phyloP scores from a whole-genome alignment of 306 rosid species.

The Luffa acutangula region DNA sequence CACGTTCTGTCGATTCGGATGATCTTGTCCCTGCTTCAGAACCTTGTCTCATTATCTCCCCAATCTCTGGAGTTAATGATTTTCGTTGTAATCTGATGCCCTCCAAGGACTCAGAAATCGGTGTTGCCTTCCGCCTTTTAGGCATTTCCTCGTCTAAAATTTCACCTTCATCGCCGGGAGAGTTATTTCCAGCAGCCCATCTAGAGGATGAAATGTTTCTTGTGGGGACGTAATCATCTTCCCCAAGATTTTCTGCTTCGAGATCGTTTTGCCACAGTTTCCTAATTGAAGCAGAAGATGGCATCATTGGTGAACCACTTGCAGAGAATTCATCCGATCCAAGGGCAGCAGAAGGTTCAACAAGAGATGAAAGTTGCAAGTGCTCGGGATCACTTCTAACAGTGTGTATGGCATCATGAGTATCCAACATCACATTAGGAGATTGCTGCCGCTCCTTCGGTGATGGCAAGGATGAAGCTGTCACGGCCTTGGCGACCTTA shows the following conservation, averaged over 20 bases:
- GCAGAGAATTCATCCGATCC: conserved; percentile 12
- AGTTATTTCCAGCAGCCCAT: conserved; percentile 85
- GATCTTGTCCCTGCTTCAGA: conserved; percentile 50
- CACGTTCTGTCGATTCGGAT: conserved; percentile 60
- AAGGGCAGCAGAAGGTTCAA: conserved; percentile 18
- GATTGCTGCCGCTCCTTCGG: conserved; percentile 39
- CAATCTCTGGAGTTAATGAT: conserved; percentile 49
- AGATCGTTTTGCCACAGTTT: conserved; percentile 25
- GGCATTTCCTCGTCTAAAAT: conserved; percentile 49
- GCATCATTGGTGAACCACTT: conserved; percentile 20
- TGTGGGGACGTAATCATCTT: conserved; percentile 65
- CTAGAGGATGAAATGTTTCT: conserved; percentile 82
- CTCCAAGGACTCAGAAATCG: conserved; percentile 30
- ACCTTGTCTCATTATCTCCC: conserved; percentile 52
- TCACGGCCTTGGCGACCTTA: conserved; percentile 22
- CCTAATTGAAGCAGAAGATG: conserved; percentile 24
- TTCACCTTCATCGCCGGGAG: conserved; percentile 89
- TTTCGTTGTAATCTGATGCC: conserved; percentile 28
- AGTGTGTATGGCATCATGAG: conserved; percentile 32
- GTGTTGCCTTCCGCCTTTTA: conserved; percentile 42
- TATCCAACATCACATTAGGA: conserved; percentile 26
- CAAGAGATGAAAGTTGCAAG: conserved; percentile 16
- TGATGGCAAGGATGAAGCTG: conserved; percentile 44
- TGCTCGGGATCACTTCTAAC: conserved; percentile 19
- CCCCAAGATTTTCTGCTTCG: conserved; percentile 44